Evolutionary conservation across 2,329 filamentous ascomycete species (phyloP).

Genomic region (Hypoxylon sp.): DNA sequence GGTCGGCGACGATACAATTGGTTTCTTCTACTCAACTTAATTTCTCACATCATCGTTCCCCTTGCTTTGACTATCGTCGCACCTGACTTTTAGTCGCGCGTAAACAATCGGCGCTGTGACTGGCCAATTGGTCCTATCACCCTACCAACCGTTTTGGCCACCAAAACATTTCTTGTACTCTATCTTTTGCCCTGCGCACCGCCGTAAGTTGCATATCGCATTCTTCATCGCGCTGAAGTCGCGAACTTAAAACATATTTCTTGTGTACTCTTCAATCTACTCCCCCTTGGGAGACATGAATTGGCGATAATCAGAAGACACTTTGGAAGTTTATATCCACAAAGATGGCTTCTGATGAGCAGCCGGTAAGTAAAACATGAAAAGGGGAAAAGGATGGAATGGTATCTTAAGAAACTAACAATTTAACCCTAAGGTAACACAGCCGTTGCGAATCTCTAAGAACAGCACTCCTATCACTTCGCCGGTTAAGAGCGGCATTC

Average conservation of each 20-base stretch:
- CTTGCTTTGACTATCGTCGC: conserved; percentile 6
- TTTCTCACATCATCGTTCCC: not conserved
- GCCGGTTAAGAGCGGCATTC: conserved; percentile 74
- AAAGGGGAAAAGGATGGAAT: not conserved
- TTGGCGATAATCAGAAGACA: conserved; percentile 44
- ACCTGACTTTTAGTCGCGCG: conserved; percentile 18
- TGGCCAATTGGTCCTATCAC: conserved; percentile 20
- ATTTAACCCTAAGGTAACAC: conserved; percentile 56
- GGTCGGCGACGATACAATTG: conserved; percentile 25
- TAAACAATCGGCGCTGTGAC: conserved; percentile 36
- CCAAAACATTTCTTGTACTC: conserved; percentile 34
- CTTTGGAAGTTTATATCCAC: conserved; percentile 42
- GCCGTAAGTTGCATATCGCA: conserved; percentile 23
- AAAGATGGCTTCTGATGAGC: conserved; percentile 52
- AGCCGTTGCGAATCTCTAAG: conserved; percentile 86
- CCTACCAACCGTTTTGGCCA: conserved; percentile 16
- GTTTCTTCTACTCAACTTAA: conserved; percentile 8
- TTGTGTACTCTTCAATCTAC: conserved; percentile 32
- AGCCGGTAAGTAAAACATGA: conserved; percentile 49
- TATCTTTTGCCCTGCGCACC: conserved; percentile 22
- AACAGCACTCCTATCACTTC: conserved; percentile 68
- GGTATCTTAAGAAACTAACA: conserved; percentile 23
- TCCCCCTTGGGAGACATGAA: conserved; percentile 49
- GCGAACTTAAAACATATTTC: conserved; percentile 23
- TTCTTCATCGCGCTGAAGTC: conserved; percentile 23